A percentile compares a stretch with the other conserved stretches of the same genome.
Conservation (phyloP, 768 basidiomycete genomes). For the Termitomyces sp. region DNA sequence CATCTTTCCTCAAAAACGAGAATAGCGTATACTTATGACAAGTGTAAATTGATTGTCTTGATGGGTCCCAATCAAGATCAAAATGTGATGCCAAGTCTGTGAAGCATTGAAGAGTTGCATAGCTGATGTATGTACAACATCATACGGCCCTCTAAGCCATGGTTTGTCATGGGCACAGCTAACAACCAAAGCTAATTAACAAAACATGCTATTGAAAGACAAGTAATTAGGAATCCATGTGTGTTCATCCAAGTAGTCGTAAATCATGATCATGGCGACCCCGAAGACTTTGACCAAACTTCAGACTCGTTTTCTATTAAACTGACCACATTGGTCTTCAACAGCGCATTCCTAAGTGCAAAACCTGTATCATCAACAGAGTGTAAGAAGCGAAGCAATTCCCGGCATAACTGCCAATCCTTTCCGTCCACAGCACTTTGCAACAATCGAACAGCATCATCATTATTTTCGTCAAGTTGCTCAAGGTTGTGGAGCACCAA, state of each 20-base stretch:
- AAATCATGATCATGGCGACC: constrained; percentile 1
- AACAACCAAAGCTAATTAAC: background rate
- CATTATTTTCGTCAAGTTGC: constrained; percentile 73
- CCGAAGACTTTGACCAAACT: constrained; percentile 1
- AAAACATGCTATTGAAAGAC: background rate
- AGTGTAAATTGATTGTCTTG: too few species aligned
- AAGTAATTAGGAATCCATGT: background rate
- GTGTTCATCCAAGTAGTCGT: background rate
- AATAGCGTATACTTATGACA: background rate
- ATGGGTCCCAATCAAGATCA: too few species aligned
- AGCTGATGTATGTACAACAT: too few species aligned
- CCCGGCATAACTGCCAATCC: constrained; percentile 89
- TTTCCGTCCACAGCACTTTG: constrained; percentile 67
- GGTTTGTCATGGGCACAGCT: background rate
- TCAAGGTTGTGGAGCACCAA: constrained; percentile 92
- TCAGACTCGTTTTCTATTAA: constrained; percentile 12
- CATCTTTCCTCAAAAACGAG: constrained; percentile 7
- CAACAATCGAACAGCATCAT: constrained; percentile 78
- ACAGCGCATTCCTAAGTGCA: constrained; percentile 58
- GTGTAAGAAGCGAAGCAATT: constrained; percentile 87
- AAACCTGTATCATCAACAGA: constrained; percentile 85
- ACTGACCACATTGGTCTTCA: constrained; percentile 17
- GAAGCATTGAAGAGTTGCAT: too few species aligned
- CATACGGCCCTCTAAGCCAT: too few species aligned
- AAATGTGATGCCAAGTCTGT: too few species aligned